phyloP scores from a whole-genome alignment of 1,139 yeast genomes.

The Blastobotrys aristatus region DNA sequence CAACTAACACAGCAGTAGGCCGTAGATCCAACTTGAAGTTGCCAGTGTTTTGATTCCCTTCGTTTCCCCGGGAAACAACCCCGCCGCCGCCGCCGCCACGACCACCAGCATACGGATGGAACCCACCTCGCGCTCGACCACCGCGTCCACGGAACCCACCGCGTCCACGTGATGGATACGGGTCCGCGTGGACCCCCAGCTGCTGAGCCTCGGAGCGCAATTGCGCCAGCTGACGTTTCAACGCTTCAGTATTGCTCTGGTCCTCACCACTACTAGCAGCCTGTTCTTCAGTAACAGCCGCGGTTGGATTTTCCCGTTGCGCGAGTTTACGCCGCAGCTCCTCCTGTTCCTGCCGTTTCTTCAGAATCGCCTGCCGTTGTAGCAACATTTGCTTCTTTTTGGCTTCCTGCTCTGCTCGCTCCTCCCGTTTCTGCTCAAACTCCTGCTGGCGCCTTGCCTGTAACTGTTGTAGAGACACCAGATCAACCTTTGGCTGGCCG shows the following conservation, averaged over 20 bases:
- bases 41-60: constrained; percentile 6
- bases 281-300: constrained; percentile 27
- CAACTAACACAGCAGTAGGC: constrained; percentile 36
- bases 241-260: constrained; percentile 29
- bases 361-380: constrained; percentile 35
- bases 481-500: constrained; percentile 30
- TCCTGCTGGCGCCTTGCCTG: constrained; percentile 41
- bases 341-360: constrained; percentile 34
- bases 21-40: constrained; percentile 36
- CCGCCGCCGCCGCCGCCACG: constrained; percentile 23
- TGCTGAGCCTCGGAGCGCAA: constrained; percentile 35
- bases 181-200: constrained; percentile 23
- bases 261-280: too few relatives aligned
- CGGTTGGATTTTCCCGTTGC: constrained; percentile 27
- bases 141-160: constrained; percentile 22
- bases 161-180: constrained; percentile 20
- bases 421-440: constrained; percentile 39
- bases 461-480: constrained; percentile 36
- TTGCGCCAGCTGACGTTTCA: constrained; percentile 34
- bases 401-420: constrained; percentile 34
- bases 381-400: constrained; percentile 34
- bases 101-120: constrained; percentile 22
- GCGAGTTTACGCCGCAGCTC: constrained; percentile 26
- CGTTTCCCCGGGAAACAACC: constrained; percentile 6
- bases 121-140: constrained; percentile 21